Percentiles rank a stretch among this genome's conserved stretches.
Evolutionary conservation across 2,329 filamentous ascomycete species (phyloP).

Genomic region (Geosmithia flava): DNA sequence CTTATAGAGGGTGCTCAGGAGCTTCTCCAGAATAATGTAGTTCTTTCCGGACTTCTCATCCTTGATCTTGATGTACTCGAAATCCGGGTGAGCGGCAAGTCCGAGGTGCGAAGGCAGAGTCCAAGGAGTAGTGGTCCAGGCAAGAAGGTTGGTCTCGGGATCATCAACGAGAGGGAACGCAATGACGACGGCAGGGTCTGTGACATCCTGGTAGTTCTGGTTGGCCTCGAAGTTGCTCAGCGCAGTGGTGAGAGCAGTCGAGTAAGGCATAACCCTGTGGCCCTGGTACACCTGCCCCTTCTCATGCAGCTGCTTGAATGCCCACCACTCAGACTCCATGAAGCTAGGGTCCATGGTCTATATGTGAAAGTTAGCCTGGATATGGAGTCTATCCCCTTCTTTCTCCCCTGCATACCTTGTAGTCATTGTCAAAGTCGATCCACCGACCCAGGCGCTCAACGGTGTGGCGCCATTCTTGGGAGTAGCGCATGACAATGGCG

Average conservation of each 20-base stretch:
- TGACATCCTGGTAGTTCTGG: slow-evolving; percentile 89
- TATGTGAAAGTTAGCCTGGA: not conserved
- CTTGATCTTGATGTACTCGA: slow-evolving; percentile 77
- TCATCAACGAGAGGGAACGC: slow-evolving; percentile 75
- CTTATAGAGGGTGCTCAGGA: slow-evolving; percentile 78
- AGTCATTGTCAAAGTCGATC: slow-evolving; percentile 98
- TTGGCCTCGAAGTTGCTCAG: slow-evolving; percentile 89
- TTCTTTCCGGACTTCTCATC: slow-evolving; percentile 75
- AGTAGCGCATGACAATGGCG: slow-evolving; percentile 86
- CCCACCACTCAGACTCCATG: slow-evolving; percentile 97
- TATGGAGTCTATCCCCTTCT: not conserved
- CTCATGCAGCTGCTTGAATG: slow-evolving; percentile 85
- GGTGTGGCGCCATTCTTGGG: slow-evolving; percentile 75
- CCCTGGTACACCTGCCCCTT: slow-evolving; percentile 85
- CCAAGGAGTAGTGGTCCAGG: slow-evolving; percentile 85
- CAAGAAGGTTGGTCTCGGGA: slow-evolving; percentile 61
- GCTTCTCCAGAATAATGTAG: slow-evolving; percentile 73
- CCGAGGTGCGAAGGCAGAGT: slow-evolving; percentile 73
- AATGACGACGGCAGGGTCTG: slow-evolving; percentile 81
- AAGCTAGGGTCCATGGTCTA: slow-evolving; percentile 88
- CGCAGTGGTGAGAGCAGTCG: slow-evolving; percentile 77
- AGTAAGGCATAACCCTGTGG: slow-evolving; percentile 90
- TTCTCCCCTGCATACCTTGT: slow-evolving; percentile 48
- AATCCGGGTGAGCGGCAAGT: slow-evolving; percentile 67
- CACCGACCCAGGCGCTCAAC: slow-evolving; percentile 84